Base-by-base conservation (phyloP, 2,329 filamentous ascomycete species). In the Pseudogymnoascus sp. region DNA sequence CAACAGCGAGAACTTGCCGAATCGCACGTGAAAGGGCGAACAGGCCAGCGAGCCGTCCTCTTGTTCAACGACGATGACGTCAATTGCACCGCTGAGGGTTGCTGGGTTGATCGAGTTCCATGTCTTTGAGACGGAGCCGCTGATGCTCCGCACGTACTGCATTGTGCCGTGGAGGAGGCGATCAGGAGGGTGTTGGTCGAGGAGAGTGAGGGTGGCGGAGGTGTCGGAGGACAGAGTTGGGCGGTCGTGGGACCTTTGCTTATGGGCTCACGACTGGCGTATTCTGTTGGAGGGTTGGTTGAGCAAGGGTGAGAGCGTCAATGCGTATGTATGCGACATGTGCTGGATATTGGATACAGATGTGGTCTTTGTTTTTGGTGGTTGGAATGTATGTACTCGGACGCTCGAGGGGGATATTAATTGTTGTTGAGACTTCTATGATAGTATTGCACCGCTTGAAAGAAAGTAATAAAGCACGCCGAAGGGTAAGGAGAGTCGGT, bases 51-150 rank as follows among this genome's bases (percentile, higher is more conserved):
- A 82, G 79, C 91, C 95, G 82, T 99, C 95, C 74, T 93, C 91
- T 70, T 96, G 92, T 77, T 99, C 92, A 65, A 99, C 92, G 63
- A 99, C 93, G 69, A 99, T 96, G 70, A 97, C 93, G 82, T 99
- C 95, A 78, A 99, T 97, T 73, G 95, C 95, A 73, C 95, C 95
- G 78, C 91, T 96, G 64, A 99, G 85, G 11, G 95, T 99, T 50
- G 95, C 92, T 61, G 95, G 95, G 77, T 99, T 99, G 82, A 99
- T 96, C 26, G 93, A 97, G 78, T 99, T 99, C 95, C 95, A 99
- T 76, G 95, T 93, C 79, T 95, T 97, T 71, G 93, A 96, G 71
- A 99, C 93, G 62, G 92, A 96, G 75, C 93, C 93, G 77, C 91
- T 95, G 71, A 97, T 85, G 73, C 93, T 96, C 70, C 95, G 86